Evolutionary conservation across 805 yeast genomes (phyloP), one percentile per base, ranked within the genome.

Genomic region (Barnettozyma vustinii): DNA sequence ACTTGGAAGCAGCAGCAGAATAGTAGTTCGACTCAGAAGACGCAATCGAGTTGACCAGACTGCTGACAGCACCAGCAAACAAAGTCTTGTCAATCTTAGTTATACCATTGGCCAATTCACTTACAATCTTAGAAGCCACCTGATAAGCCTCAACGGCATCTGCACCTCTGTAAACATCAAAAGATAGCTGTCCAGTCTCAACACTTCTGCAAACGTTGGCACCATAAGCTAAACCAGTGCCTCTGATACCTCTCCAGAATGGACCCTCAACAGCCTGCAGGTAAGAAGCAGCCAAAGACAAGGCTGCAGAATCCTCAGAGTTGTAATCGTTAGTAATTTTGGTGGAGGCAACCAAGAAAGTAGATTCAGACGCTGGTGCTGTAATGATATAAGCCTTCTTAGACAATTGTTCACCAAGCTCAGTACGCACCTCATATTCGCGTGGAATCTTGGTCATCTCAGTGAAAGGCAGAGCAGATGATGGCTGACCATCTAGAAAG

Each of bases 191-290:
- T 4, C 95, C 92, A 37, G 78, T 68, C 56, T 89, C 96, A 12
- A 78, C 61, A 52, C 76, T 75, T 43, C 79, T 73, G 40, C 73
- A 61, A 56, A 88, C 72, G 47, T 71, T 73, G 1, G 92, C 94
- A 36, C 97, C 97, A 64, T 94, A 94, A 0, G 97, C 97, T 40
- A 87, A 71, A 2, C 99, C 99, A 1, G 90, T 77, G 37, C 99
- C 99, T 67, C 99, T 79, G 32, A 94, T 87, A 48, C 95, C 96
- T 59, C 88, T 79, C 97, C 98, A 92, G 54, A 92, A 84, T 33
- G 98, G 99, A 3, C 99, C 99, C 65, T 94, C 99, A 18, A 88
- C 89, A 35, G 89, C 85, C 55, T 84, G 86, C 48, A 94, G 71
- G 58, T 82, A 85, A 48, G 86, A 90, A 7, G 84, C 75, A 7